phyloP scores from a whole-genome alignment of 2,329 filamentous ascomycete genomes.

The Exophiala bonariae region DNA sequence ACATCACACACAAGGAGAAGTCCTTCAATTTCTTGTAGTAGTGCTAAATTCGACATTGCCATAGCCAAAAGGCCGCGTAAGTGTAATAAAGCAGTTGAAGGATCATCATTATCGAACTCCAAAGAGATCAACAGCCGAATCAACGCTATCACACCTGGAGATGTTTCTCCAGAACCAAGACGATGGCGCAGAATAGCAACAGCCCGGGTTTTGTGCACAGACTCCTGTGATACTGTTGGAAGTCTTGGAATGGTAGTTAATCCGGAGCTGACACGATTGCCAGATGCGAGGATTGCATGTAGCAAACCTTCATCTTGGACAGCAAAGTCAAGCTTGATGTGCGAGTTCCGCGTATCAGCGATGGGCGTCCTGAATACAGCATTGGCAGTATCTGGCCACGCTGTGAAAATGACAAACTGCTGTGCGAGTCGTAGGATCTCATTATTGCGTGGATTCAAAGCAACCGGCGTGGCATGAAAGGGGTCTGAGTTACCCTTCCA shows the following conservation, averaged over 20 bases:
- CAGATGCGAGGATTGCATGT: conserved; percentile 15
- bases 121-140: conserved; percentile 17
- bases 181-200: conserved; percentile 10
- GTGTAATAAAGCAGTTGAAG: conserved; percentile 10
- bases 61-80: conserved; percentile 15
- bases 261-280: conserved; percentile 8
- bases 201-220: conserved; percentile 13
- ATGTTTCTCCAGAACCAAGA: conserved; percentile 8
- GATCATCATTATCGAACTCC: conserved; percentile 10
- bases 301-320: conserved; percentile 12
- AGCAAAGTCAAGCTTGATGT: conserved; percentile 7
- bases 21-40: conserved; percentile 10
- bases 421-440: conserved; percentile 16
- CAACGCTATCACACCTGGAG: conserved; percentile 1
- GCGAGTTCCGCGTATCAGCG: conserved; percentile 10
- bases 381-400: conserved; percentile 11
- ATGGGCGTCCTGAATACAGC: conserved; percentile 17
- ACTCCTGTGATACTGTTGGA: no score
- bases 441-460: conserved; percentile 6
- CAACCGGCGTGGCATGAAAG: conserved; percentile 10
- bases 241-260: background rate
- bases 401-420: conserved; percentile 14
- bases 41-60: conserved; percentile 4
- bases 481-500: conserved; percentile 17
- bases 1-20: conserved; percentile 14